phyloP scores from a whole-genome alignment of 2,329 filamentous ascomycete species.

The Thermomyces lanuginosus region DNA sequence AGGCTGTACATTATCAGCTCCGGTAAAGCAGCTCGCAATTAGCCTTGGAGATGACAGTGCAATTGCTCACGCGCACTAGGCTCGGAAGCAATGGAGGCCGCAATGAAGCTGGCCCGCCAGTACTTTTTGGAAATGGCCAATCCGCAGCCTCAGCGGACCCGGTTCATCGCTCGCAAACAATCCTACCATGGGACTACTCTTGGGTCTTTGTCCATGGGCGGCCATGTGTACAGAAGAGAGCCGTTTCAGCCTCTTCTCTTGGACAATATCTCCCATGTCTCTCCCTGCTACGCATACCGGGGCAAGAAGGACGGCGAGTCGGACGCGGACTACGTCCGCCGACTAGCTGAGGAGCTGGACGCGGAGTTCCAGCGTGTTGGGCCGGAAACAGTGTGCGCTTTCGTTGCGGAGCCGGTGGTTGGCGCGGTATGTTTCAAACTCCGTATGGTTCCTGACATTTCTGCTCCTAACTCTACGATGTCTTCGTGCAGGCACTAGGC shows the following conservation, averaged over 20 bases:
- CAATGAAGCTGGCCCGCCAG: conserved; percentile 50
- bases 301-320: conserved; percentile 37
- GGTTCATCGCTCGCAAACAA: conserved; percentile 48
- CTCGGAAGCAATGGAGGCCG: conserved; percentile 53
- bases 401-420: conserved; percentile 57
- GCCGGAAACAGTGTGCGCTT: conserved; percentile 50
- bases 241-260: conserved; percentile 46
- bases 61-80: conserved; percentile 22
- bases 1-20: conserved; percentile 42
- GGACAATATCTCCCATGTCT: conserved; percentile 43
- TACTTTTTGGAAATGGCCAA: conserved; percentile 44
- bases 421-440: conserved; percentile 40
- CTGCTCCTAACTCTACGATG: not conserved
- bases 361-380: conserved; percentile 48
- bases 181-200: conserved; percentile 59
- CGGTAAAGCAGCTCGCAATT: conserved; percentile 31
- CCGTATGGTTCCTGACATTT: not conserved
- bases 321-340: conserved; percentile 41
- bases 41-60: not conserved
- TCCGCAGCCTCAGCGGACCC: conserved; percentile 37
- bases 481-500: conserved; percentile 39
- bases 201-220: conserved; percentile 33
- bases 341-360: conserved; percentile 50
- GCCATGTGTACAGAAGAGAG: conserved; percentile 43
- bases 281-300: conserved; percentile 51